Evolutionary conservation across 2,329 filamentous ascomycete genomes (phyloP).

Genomic region (Aureobasidium leucospermi): DNA sequence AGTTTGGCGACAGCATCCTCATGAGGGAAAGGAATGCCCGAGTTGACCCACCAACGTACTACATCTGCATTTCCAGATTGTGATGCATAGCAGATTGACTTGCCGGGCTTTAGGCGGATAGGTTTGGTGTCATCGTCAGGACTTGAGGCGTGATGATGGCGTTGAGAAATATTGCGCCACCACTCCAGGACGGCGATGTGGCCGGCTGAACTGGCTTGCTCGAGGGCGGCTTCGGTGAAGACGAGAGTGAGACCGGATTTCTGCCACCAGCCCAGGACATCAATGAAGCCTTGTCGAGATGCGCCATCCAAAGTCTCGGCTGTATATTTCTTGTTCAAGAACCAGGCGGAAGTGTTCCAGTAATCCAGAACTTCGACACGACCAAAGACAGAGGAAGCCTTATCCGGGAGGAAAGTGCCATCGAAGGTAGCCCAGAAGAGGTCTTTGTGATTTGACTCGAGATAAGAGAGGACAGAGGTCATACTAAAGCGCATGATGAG

Average conservation of each 20-base stretch:
- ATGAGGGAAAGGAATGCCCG: slow-evolving; percentile 70
- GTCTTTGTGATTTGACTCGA: slow-evolving; percentile 60
- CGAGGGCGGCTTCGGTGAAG: slow-evolving; percentile 80
- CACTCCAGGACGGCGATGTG: slow-evolving; percentile 83
- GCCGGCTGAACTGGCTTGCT: slow-evolving; percentile 78
- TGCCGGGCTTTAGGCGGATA: slow-evolving; percentile 67
- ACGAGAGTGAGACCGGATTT: slow-evolving; percentile 69
- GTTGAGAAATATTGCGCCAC: slow-evolving; percentile 60
- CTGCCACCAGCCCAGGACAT: slow-evolving; percentile 89
- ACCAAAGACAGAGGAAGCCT: slow-evolving; percentile 80
- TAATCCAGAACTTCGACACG: slow-evolving; percentile 80
- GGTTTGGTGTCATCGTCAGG: slow-evolving; percentile 22
- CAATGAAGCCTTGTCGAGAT: slow-evolving; percentile 74
- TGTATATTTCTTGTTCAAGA: slow-evolving; percentile 80
- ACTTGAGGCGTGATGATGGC: slow-evolving; percentile 21
- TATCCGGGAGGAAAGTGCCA: slow-evolving; percentile 73
- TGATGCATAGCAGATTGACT: slow-evolving; percentile 74
- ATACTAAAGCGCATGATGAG: slow-evolving; percentile 88
- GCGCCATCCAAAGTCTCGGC: slow-evolving; percentile 80
- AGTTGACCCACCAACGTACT: slow-evolving; percentile 81
- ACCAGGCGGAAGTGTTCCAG: slow-evolving; percentile 78
- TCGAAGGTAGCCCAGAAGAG: slow-evolving; percentile 84
- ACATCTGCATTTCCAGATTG: slow-evolving; percentile 73
- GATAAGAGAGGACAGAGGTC: slow-evolving; percentile 66
- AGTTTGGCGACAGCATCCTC: slow-evolving; percentile 77